phyloP scores from a whole-genome alignment of 169 alveolate genomes.

The Eimeria maxima region DNA sequence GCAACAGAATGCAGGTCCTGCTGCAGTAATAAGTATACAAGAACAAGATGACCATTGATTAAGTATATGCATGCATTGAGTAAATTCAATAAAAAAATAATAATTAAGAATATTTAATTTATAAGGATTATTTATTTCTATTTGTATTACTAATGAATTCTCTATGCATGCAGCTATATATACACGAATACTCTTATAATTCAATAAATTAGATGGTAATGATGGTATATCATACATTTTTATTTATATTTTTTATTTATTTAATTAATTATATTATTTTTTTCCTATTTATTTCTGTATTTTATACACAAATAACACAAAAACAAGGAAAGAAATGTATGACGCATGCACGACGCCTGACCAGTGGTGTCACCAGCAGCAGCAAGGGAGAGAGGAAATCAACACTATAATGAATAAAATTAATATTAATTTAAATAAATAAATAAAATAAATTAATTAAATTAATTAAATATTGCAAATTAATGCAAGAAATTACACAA shows the following conservation, averaged over 20 bases:
- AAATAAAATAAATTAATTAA: not conserved
- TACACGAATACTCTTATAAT: not conserved
- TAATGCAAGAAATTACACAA: not conserved
- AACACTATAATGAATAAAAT: not conserved
- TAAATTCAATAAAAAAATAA: slow-evolving; percentile 83
- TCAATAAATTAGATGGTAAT: not conserved
- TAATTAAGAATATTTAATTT: slow-evolving; percentile 85
- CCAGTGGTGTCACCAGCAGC: slow-evolving; percentile 10
- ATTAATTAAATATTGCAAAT: too few relatives aligned
- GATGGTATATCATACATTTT: not conserved
- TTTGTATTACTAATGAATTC: not conserved
- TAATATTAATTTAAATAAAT: too few relatives aligned
- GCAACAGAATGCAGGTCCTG: slow-evolving; percentile 60
- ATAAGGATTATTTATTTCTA: slow-evolving; percentile 84
- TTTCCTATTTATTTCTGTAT: too few relatives aligned
- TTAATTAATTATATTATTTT: too few relatives aligned
- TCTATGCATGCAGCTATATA: not conserved
- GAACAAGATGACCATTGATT: slow-evolving; percentile 50
- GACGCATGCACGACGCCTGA: too few relatives aligned
- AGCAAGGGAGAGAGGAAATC: not conserved
- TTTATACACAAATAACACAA: too few relatives aligned
- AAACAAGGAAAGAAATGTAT: too few relatives aligned
- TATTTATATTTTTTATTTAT: too few relatives aligned
- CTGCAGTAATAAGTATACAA: slow-evolving; percentile 31
- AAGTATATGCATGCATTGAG: slow-evolving; percentile 27